Conservation (phyloP, 805 yeast species). For the Diddensiella transvaalensis region DNA sequence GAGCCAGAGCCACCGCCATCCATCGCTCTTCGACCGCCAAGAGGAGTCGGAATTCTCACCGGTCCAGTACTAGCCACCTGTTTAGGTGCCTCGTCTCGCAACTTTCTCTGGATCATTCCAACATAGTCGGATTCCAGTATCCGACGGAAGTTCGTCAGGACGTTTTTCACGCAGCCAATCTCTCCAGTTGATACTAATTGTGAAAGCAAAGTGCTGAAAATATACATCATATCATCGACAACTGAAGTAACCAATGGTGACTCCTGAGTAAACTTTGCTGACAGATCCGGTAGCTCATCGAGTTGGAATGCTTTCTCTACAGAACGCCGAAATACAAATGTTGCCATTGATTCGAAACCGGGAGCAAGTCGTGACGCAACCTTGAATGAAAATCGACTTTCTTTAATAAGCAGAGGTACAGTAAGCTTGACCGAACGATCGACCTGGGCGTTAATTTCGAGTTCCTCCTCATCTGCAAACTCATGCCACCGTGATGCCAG, state of each 20-base stretch:
- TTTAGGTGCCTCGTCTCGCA: conserved; percentile 43
- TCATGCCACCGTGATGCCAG: conserved; percentile 61
- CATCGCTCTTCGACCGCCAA: not conserved
- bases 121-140: conserved; percentile 63
- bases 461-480: not conserved
- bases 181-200: conserved; percentile 74
- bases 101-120: conserved; percentile 48
- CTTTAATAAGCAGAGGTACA: conserved; percentile 50
- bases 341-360: conserved; percentile 58
- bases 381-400: conserved; percentile 55
- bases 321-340: conserved; percentile 70
- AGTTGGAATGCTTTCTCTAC: conserved; percentile 75
- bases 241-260: conserved; percentile 68
- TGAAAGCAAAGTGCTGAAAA: conserved; percentile 62
- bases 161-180: conserved; percentile 47
- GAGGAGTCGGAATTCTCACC: conserved; percentile 18
- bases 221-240: conserved; percentile 77
- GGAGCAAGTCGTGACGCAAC: conserved; percentile 51
- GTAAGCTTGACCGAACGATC: conserved; percentile 4
- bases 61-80: conserved; percentile 18
- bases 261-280: conserved; percentile 42
- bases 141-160: conserved; percentile 53
- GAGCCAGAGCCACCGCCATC: conserved; percentile 2
- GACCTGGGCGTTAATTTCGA: not conserved
- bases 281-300: conserved; percentile 69